A percentile compares a stretch with the other conserved stretches of the same genome.
Evolutionary conservation across 202 grass and related monocot species (phyloP).

Genomic region (Setaria viridis): DNA sequence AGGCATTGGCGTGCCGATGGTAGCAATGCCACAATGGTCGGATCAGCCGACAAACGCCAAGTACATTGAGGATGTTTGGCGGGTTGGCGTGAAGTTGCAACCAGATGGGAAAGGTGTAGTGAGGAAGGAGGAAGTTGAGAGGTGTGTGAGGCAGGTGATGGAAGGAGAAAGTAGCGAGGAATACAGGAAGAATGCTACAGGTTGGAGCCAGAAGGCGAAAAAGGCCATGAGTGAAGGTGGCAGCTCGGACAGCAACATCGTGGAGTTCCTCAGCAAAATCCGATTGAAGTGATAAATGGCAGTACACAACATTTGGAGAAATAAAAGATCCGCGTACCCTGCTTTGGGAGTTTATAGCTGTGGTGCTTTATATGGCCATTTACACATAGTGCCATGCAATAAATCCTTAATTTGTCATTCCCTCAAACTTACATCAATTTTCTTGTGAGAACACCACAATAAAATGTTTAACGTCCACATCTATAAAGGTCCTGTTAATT

Average conservation of each 20-base stretch:
- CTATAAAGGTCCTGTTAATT: background rate
- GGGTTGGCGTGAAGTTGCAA: conserved; percentile 34
- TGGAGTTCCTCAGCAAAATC: conserved; percentile 40
- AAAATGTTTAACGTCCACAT: background rate
- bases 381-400: background rate
- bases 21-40: conserved; percentile 58
- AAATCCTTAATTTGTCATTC: background rate
- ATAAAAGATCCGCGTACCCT: too few species aligned
- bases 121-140: conserved; percentile 57
- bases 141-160: conserved; percentile 54
- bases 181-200: conserved; percentile 12
- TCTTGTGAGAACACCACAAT: background rate
- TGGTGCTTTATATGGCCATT: background rate
- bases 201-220: conserved; percentile 29
- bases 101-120: conserved; percentile 26
- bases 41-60: conserved; percentile 59
- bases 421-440: background rate
- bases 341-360: background rate
- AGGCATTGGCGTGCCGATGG: conserved; percentile 45
- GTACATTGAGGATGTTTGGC: conserved; percentile 52
- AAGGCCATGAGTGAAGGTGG: conserved; percentile 43
- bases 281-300: background rate
- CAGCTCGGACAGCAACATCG: conserved; percentile 49
- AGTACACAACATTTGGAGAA: background rate
- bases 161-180: conserved; percentile 41